Conservation (phyloP, 2,329 filamentous ascomycete species). For the Monosporascus sp. region DNA sequence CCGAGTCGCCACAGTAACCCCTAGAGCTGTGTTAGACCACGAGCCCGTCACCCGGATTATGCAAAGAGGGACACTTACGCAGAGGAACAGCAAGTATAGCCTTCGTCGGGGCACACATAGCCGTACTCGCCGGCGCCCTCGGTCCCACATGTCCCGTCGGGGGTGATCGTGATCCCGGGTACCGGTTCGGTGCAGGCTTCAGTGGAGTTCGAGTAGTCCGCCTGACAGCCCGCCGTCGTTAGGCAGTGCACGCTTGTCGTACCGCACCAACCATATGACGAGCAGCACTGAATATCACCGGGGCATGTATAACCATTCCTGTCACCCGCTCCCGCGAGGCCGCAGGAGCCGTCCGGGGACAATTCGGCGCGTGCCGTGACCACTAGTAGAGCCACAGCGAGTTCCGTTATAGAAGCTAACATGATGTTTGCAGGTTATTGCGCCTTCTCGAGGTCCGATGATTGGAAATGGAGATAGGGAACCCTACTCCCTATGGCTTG, state of each 20-base stretch:
- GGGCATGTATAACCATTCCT: slow-evolving; percentile 26
- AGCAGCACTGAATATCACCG: slow-evolving; percentile 22
- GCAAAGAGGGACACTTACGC: slow-evolving; percentile 17
- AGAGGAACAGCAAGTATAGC: slow-evolving; percentile 21
- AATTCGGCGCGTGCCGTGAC: slow-evolving; percentile 9
- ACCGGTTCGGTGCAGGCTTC: slow-evolving; percentile 20
- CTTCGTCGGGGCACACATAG: slow-evolving; percentile 22
- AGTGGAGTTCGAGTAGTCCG: slow-evolving; percentile 23
- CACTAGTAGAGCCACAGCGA: too few relatives aligned
- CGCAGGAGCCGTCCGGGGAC: slow-evolving; percentile 27
- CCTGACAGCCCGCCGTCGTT: slow-evolving; percentile 24
- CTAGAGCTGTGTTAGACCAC: slow-evolving; percentile 5
- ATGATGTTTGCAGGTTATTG: too few relatives aligned
- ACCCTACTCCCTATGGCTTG: too few relatives aligned
- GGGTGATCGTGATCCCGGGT: slow-evolving; percentile 20
- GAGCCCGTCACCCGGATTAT: not conserved
- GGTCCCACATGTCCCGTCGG: slow-evolving; percentile 27
- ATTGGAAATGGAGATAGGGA: too few relatives aligned
- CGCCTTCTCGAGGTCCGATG: too few relatives aligned
- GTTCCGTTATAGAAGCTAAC: too few relatives aligned
- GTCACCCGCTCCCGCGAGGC: slow-evolving; percentile 14
- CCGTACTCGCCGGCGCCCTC: slow-evolving; percentile 21
- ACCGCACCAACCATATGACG: slow-evolving; percentile 25
- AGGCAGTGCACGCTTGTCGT: slow-evolving; percentile 23
- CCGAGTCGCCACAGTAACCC: slow-evolving; percentile 26